phyloP scores from a whole-genome alignment of 176 grass and related monocot genomes.

The bread wheat (Triticum aestivum) region DNA sequence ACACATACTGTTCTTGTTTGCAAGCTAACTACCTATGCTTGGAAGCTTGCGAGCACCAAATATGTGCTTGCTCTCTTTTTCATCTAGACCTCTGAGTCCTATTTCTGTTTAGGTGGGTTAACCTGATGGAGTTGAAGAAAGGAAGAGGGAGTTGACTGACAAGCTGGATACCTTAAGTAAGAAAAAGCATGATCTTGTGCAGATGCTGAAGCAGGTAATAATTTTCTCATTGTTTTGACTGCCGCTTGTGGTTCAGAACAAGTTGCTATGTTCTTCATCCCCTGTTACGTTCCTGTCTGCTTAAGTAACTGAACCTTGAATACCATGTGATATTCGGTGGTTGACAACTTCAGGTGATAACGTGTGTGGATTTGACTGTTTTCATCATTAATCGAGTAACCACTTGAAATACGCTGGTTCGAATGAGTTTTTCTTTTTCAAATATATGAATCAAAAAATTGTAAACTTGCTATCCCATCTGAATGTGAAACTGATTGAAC shows the following conservation, averaged over 20 bases:
- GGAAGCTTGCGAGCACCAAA: not conserved
- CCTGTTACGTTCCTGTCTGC: not conserved
- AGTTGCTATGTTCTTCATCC: not conserved
- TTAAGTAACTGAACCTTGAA: not conserved
- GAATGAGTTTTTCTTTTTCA: not conserved
- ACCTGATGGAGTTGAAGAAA: constrained; percentile 47
- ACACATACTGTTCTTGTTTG: not conserved
- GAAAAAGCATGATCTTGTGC: constrained; percentile 96
- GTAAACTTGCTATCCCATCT: constrained; percentile 8
- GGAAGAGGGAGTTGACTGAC: constrained; percentile 63
- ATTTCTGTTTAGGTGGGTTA: constrained; percentile 35
- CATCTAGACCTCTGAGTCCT: not conserved
- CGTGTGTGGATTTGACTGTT: not conserved
- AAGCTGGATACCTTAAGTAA: constrained; percentile 71
- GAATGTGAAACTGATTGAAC: not conserved
- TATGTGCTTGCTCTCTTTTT: not conserved
- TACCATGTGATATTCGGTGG: not conserved
- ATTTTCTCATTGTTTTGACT: constrained; percentile 9
- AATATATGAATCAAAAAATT: not conserved
- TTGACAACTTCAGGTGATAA: not conserved
- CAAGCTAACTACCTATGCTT: no score
- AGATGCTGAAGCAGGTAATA: constrained; percentile 99
- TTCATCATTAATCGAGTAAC: not conserved
- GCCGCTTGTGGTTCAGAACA: not conserved
- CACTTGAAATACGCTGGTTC: not conserved